These are phyloP conservation scores for Phytophthora sp. DNA, from an alignment of 352 stramenopile species.

Conservation along the genomic window DNA sequence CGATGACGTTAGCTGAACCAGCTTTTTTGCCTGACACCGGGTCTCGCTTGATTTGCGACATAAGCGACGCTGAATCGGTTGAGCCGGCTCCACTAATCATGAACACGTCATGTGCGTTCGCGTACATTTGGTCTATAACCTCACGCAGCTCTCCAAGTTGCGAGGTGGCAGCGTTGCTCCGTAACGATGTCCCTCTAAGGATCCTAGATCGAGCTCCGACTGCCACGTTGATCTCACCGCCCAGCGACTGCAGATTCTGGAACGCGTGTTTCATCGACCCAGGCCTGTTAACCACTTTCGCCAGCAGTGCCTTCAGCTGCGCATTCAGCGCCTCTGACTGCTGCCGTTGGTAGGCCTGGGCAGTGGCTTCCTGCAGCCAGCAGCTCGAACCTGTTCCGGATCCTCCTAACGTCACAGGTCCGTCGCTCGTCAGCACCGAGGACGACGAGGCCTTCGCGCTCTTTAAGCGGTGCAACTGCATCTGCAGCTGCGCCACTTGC, in stretches of 20 bases:
- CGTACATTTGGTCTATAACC: conserved; percentile 24
- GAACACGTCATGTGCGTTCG: conserved; percentile 7
- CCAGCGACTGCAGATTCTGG: conserved; percentile 18
- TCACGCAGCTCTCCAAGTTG: conserved; percentile 21
- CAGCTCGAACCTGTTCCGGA: background rate
- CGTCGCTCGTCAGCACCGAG: background rate
- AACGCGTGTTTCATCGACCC: conserved; percentile 12
- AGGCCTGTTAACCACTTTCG: conserved; percentile 19
- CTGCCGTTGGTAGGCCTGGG: conserved; percentile 13
- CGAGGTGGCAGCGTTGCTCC: conserved; percentile 26
- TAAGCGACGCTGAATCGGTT: background rate
- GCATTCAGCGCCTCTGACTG: conserved; percentile 23
- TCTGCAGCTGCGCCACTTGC: conserved; percentile 17
- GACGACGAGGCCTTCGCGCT: background rate
- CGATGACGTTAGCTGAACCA: conserved; percentile 15
- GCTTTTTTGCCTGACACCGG: conserved; percentile 1
- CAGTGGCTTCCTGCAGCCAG: conserved; percentile 19
- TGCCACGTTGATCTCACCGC: conserved; percentile 10
- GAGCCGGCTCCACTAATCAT: background rate
- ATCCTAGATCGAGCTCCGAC: conserved; percentile 14
- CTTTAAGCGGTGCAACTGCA: conserved; percentile 30
- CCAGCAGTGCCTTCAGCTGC: conserved; percentile 14
- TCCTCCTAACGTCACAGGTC: background rate
- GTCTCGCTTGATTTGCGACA: conserved; percentile 24
- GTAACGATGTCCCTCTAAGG: conserved; percentile 11